phyloP scores from a whole-genome alignment of 495 filamentous ascomycete genomes.

The Penicillium desertorum region DNA sequence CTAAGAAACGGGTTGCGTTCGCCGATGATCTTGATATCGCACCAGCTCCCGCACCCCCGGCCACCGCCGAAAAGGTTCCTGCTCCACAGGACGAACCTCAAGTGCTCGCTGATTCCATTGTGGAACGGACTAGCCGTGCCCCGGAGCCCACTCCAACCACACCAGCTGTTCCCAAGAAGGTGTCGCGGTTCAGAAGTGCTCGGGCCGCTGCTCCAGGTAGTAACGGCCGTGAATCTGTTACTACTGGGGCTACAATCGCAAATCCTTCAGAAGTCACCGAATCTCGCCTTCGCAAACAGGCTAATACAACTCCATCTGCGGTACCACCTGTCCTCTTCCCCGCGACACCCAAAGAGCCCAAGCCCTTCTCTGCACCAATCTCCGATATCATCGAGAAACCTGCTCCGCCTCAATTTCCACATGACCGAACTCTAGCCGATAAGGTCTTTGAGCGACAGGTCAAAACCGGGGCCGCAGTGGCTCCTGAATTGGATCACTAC shows the following conservation, averaged over 20 bases:
- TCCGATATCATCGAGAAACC: conserved; percentile 31
- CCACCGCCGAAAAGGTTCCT: conserved; percentile 28
- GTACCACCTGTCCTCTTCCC: conserved; percentile 41
- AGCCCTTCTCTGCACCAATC: conserved; percentile 49
- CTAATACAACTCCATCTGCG: conserved; percentile 22
- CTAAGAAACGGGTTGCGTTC: conserved; percentile 76
- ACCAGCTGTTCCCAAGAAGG: conserved; percentile 38
- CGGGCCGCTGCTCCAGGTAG: conserved; percentile 19
- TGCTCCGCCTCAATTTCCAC: conserved; percentile 44
- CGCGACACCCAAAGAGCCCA: conserved; percentile 43
- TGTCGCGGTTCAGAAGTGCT: conserved; percentile 45
- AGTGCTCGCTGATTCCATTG: conserved; percentile 46
- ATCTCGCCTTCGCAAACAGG: conserved; percentile 19
- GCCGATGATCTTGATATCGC: conserved; percentile 74
- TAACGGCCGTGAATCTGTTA: conserved; percentile 12
- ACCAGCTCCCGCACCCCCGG: conserved; percentile 35
- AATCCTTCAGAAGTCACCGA: conserved; percentile 19
- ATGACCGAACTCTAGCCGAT: conserved; percentile 56
- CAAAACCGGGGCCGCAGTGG: conserved; percentile 21
- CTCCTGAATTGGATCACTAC: conserved; percentile 66
- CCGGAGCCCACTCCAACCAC: conserved; percentile 18
- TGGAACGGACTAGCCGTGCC: conserved; percentile 41
- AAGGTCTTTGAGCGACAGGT: conserved; percentile 62
- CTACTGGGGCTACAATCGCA: conserved; percentile 7
- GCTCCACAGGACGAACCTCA: conserved; percentile 38